phyloP scores from a whole-genome alignment of 805 yeast species.

The Ascoidea tarda region DNA sequence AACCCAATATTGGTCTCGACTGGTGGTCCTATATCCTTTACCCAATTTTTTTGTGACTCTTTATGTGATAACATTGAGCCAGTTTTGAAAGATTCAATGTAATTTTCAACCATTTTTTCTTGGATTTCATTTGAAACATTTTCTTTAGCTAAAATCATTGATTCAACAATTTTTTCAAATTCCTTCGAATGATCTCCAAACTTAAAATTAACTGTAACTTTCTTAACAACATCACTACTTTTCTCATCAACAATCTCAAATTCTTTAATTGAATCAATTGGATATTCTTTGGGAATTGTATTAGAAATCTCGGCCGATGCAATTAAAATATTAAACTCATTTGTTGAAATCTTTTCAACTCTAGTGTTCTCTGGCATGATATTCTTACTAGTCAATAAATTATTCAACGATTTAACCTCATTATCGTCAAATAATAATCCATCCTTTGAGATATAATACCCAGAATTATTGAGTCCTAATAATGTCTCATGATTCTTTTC shows the following conservation, averaged over 20 bases:
- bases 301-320: conserved; percentile 48
- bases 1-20: conserved; percentile 79
- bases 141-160: conserved; percentile 40
- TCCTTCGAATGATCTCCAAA: conserved; percentile 73
- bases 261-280: conserved; percentile 24
- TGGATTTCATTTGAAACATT: conserved; percentile 67
- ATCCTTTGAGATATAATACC: conserved; percentile 42
- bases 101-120: conserved; percentile 45
- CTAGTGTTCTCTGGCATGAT: conserved; percentile 75
- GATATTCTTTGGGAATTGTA: conserved; percentile 33
- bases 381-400: conserved; percentile 45
- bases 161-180: conserved; percentile 42
- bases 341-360: conserved; percentile 38
- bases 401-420: conserved; percentile 56
- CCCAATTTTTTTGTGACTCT: conserved; percentile 77
- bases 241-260: conserved; percentile 3
- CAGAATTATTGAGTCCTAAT: conserved; percentile 69
- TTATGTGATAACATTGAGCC: conserved; percentile 82
- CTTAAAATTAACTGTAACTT: conserved; percentile 31
- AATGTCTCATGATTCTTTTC: conserved; percentile 29
- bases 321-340: conserved; percentile 43
- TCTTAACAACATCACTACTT: conserved; percentile 21
- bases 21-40: conserved; percentile 68
- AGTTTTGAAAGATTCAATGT: conserved; percentile 56
- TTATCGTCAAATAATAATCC: conserved; percentile 32